phyloP scores from a whole-genome alignment of 2,329 filamentous ascomycete genomes.

The Penicillium sp. region DNA sequence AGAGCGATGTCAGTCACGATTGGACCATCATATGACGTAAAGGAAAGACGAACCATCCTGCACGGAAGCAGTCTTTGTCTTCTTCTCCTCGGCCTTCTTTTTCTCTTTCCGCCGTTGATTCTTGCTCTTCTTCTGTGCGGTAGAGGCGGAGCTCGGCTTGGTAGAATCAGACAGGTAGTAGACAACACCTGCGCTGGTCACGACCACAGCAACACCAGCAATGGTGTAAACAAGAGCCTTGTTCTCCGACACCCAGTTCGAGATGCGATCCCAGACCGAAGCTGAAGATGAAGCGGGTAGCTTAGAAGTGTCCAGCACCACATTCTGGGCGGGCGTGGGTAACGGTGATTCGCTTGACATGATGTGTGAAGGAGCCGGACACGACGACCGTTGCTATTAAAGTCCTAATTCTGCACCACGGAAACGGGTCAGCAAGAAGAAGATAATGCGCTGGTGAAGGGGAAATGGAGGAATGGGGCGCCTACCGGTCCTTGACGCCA shows the following conservation, averaged over 20 bases:
- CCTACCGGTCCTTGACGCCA: slow-evolving; percentile 27
- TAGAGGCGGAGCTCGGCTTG: slow-evolving; percentile 33
- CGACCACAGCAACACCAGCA: slow-evolving; percentile 87
- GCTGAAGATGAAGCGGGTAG: slow-evolving; percentile 54
- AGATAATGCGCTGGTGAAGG: slow-evolving; percentile 6
- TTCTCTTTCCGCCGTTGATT: slow-evolving; percentile 81
- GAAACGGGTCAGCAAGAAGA: slow-evolving; percentile 3
- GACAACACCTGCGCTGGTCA: slow-evolving; percentile 84
- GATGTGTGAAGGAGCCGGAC: slow-evolving; percentile 30
- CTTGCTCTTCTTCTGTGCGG: slow-evolving; percentile 68
- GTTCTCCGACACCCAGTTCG: slow-evolving; percentile 90
- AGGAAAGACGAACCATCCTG: slow-evolving; percentile 35
- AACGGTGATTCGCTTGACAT: slow-evolving; percentile 43
- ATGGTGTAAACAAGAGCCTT: slow-evolving; percentile 95
- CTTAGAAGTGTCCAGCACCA: slow-evolving; percentile 41
- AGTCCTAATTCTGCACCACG: slow-evolving; percentile 16
- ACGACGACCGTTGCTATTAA: slow-evolving; percentile 19
- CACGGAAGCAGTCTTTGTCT: slow-evolving; percentile 49
- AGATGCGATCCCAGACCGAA: slow-evolving; percentile 83
- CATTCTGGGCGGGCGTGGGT: slow-evolving; percentile 36
- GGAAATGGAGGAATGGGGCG: slow-evolving; percentile 6
- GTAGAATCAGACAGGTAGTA: slow-evolving; percentile 73
- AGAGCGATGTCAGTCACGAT: slow-evolving; percentile 17
- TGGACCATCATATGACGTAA: slow-evolving; percentile 2
- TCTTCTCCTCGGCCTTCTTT: slow-evolving; percentile 53